These are phyloP conservation scores for Rhynchosporium agropyri DNA, from an alignment of 2,329 filamentous ascomycete genomes.

Conservation along the genomic window DNA sequence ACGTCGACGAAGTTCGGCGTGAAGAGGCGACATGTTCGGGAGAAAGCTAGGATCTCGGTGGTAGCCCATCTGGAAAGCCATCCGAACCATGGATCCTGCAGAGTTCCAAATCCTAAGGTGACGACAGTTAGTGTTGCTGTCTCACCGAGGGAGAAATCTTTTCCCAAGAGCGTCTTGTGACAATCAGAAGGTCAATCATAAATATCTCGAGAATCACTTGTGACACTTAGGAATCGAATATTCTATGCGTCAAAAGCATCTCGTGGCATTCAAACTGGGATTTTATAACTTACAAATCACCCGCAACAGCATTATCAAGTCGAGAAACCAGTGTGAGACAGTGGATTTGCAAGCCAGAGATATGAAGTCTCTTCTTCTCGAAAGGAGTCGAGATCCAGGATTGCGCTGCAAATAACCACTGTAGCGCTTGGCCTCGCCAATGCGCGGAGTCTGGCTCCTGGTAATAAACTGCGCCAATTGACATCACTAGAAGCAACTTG, in stretches of 20 bases:
- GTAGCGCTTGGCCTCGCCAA: constrained; percentile 25
- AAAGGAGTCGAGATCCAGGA: constrained; percentile 38
- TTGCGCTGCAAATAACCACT: constrained; percentile 36
- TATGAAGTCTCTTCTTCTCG: constrained; percentile 53
- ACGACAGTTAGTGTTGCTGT: too few relatives aligned
- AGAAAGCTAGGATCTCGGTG: constrained; percentile 58
- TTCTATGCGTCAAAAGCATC: too few relatives aligned
- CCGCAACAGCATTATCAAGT: constrained; percentile 50
- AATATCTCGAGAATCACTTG: too few relatives aligned
- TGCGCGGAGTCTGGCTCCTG: constrained; percentile 24
- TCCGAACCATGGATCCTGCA: constrained; percentile 53
- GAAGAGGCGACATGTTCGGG: constrained; percentile 50
- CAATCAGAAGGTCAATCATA: too few relatives aligned
- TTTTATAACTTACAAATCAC: constrained; percentile 45
- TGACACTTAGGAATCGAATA: too few relatives aligned
- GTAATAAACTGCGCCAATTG: constrained; percentile 33
- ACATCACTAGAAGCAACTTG: constrained; percentile 36
- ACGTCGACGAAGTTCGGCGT: constrained; percentile 57
- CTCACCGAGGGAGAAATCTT: too few relatives aligned
- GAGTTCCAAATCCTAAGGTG: constrained; percentile 49
- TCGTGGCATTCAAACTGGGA: too few relatives aligned
- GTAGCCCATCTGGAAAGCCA: constrained; percentile 60
- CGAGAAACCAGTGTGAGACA: constrained; percentile 55
- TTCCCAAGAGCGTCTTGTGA: too few relatives aligned
- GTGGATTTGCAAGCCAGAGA: constrained; percentile 54